Evolutionary conservation across 2,329 filamentous ascomycete genomes (phyloP), one percentile per base, ranked within the genome.

Genomic region (Chaetomiaceae sp.): DNA sequence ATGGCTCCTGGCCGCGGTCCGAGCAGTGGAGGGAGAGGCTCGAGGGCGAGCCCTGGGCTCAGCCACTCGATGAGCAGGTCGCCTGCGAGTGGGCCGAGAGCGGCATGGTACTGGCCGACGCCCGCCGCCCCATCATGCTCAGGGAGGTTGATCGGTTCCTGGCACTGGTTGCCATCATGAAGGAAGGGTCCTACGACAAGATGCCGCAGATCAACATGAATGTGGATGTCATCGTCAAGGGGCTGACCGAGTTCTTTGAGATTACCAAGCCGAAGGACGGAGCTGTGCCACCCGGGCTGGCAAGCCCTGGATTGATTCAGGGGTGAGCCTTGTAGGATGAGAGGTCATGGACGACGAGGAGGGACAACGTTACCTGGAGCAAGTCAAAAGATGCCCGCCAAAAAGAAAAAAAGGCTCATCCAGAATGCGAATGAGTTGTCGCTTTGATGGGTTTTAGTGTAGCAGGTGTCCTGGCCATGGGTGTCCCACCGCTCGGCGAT

Each of bases 141-240:
- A 75, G 84, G 18, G 84, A 87, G 71, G 84, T 87, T 14, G 84
- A 87, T 63, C 79, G 81, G 57, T 90, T 91, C 66, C 76, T 94
- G 41, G 88, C 88, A 0, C 76, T 95, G 13, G 88, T 95, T 30
- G 90, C 89, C 55, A 86, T 95, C 58, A 91, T 92, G 87, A 87
- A 86, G 67, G 87, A 92, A 65, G 88, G 88, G 50, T 87, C 85
- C 25, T 89, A 89, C 62, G 86, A 90, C 65, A 89, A 88, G 74
- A 89, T 92, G 74, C 86, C 87, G 4, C 74, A 91, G 57, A 87
- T 95, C 57, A 90, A 90, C 62, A 90, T 92, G 81, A 94, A 95
- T 63, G 87, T 92, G 2, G 86, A 89, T 63, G 85, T 89, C 0
- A 86, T 91, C 29, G 87, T 91, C 45, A 83, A 88, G 63, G 89